Base-by-base conservation (phyloP, 1,284 basidiomycete genomes). In the Somion occarium region DNA sequence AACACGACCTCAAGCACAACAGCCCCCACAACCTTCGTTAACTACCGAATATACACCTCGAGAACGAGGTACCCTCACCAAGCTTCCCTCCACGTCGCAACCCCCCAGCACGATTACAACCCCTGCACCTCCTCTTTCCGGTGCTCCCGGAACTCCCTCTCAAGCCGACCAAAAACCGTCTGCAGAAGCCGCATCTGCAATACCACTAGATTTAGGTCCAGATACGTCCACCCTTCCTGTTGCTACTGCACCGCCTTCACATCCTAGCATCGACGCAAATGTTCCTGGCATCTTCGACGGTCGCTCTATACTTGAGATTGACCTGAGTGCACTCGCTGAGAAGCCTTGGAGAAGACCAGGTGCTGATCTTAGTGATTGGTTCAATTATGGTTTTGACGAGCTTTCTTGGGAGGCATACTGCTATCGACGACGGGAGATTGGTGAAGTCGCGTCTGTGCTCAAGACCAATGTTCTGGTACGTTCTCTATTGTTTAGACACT, bases 361-460 rank as follows among this genome's bases (percentile, higher is more conserved):
- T 15, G 87, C 92, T 5, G 93, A 98, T 71, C 76, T 98, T 51
- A 91, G 90, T 60, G 96, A 98, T 72, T 99, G 93, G 88, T 99
- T 99, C 74, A 99, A 99, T 71, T 99, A 98, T 62, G 97, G 97
- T 0, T 99, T 99, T 65, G 96, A 99, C 67, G 97, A 99, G 70
- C 80, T 93, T 12, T 89, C 88, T 18, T 99, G 94, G 92, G 89
- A 91, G 59, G 83, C 87, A 43, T 99, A 95, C 68, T 89, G 91
- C 61, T 86, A 89, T 65, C 85, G 91, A 60, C 79, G 94, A 62
- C 77, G 88, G 38, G 88, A 91, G 53, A 73, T 96, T 58, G 86
- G 87, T 2, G 88, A 92, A 46, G 72, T 88, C 48, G 88, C 91
- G 4, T 80, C 80, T 48, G 85, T 88, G 39, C 71, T 91, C 44